Base-by-base conservation (phyloP, 176 grass and related monocot genomes). In the Alloteropsis semialata region DNA sequence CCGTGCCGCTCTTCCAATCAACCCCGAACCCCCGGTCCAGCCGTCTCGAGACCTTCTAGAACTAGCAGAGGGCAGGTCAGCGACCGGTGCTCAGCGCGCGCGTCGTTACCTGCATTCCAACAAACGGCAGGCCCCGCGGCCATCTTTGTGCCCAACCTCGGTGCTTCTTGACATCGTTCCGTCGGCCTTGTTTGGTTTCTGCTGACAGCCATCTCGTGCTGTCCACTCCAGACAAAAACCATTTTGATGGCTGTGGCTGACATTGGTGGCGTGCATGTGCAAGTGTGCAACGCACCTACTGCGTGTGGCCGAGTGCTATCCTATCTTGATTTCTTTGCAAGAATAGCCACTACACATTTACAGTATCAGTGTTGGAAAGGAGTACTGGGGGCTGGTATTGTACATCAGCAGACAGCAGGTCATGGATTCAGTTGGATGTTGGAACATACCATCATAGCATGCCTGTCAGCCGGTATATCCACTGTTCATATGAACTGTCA, bases 51-150 rank as follows among this genome's bases (percentile, higher is more conserved):
- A 29, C 37, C 48, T 81, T 68, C 46, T 29, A 80, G 60, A 50
- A 50, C 19, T 12, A 64, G n/a, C 24, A 24, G 46, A 9, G 33
- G 48, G 41, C 79, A 88, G 73, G 54, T 43, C 64, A 88, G 58
- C 78, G 49, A 87, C 85, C 85, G 29, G 16, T 72, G 46, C n/a
- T n/a, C n/a, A n/a, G n/a, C 27, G 50, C 10, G 50, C 18, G 46
- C 15, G 19, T 9, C 43, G 12, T 36, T 72, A 72, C 56, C 86
- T 62, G 74, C 44, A 77, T 65, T 71, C 29, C 74, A 88, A 78
- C 81, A 48, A 48, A 78, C 81, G 56, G 55, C 79, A 75, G 11
- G 29, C 50, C 41, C 60, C 16, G 6, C 61, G n/a, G 51, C 21
- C 41, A 82, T 65, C 71, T 51, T 87, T 71, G 34, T n/a, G 1